These are phyloP conservation scores for Delonix regia DNA, from an alignment of 306 rosid species.

Conservation along the genomic window DNA sequence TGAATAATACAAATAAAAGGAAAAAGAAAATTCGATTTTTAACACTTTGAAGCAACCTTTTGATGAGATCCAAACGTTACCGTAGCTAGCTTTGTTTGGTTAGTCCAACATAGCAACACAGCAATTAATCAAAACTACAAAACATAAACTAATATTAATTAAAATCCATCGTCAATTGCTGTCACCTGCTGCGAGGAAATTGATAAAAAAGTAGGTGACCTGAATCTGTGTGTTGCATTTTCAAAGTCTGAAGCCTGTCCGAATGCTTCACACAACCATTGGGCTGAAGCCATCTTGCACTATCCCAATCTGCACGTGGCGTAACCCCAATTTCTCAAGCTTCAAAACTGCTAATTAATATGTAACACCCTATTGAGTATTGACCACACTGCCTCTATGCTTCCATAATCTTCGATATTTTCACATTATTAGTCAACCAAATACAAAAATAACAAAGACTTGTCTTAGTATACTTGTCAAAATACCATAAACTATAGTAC, in stretches of 20 bases:
- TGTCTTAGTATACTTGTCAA: not conserved
- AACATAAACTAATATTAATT: not conserved
- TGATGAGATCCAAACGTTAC: not conserved
- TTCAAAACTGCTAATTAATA: not conserved
- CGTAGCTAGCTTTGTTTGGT: not conserved
- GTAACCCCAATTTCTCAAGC: not conserved
- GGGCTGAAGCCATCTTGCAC: not conserved
- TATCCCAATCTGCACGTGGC: not conserved
- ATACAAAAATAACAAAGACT: not conserved
- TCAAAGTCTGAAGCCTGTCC: not conserved
- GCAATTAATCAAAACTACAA: not conserved
- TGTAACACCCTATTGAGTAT: not conserved
- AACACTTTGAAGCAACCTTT: not conserved
- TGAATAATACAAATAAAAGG: not conserved
- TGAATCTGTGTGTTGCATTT: not conserved
- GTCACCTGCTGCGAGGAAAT: not conserved
- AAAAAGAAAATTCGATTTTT: not conserved
- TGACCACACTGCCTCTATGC: not conserved
- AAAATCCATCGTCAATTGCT: not conserved
- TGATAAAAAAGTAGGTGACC: not conserved
- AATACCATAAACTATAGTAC: not conserved
- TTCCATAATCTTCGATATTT: not conserved
- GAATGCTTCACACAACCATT: not conserved
- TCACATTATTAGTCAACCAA: not conserved
- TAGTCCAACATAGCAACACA: not conserved